Evolutionary conservation across 345 rosid species (phyloP).

Genomic region (Gossypium australe): DNA sequence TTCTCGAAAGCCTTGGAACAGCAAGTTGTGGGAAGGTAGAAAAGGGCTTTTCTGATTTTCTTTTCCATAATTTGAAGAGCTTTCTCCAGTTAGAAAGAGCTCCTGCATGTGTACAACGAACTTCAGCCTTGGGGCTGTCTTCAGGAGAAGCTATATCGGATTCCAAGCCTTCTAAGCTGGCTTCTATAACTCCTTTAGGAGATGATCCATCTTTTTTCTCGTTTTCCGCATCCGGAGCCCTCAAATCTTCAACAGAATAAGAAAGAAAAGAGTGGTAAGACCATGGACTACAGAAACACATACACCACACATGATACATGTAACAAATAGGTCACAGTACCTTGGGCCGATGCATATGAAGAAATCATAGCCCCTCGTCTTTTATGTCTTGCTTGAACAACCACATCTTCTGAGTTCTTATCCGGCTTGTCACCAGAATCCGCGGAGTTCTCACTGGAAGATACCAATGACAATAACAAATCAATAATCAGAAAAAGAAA

Average conservation of each 20-base stretch:
- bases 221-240: conserved; percentile 36
- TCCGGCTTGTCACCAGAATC: conserved; percentile 24
- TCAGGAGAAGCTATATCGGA: conserved; percentile 12
- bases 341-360: conserved; percentile 55
- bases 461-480: conserved; percentile 10
- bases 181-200: conserved; percentile 68
- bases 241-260: conserved; percentile 38
- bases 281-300: background rate
- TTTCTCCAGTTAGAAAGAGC: conserved; percentile 55
- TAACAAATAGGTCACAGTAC: conserved; percentile 22
- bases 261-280: conserved; percentile 8
- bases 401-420: conserved; percentile 20
- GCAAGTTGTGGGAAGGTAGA: conserved; percentile 42
- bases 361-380: conserved; percentile 24
- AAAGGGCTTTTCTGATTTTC: conserved; percentile 44
- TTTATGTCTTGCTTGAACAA: conserved; percentile 23
- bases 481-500: background rate
- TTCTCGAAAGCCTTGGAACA: conserved; percentile 27
- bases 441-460: conserved; percentile 35
- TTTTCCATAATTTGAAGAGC: conserved; percentile 66
- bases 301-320: conserved; percentile 6
- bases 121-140: conserved; percentile 11
- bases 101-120: conserved; percentile 24
- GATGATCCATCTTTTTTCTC: conserved; percentile 45
- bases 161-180: conserved; percentile 33